Evolutionary conservation across 2,329 filamentous ascomycete genomes (phyloP).

Genomic region (Trichophyton equinum): DNA sequence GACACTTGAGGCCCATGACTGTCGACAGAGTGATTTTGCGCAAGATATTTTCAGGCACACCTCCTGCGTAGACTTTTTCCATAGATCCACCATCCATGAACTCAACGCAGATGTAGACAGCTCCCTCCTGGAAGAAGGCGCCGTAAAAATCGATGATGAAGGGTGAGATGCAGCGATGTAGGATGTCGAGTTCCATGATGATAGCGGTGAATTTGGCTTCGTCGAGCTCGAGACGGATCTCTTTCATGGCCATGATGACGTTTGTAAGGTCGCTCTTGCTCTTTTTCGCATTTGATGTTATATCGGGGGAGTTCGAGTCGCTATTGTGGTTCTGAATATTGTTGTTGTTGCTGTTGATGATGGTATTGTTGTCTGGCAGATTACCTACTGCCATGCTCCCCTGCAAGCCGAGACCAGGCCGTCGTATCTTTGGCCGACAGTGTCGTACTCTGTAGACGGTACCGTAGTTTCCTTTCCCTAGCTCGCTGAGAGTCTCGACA

Average conservation of each 20-base stretch:
- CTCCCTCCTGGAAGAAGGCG: conserved; percentile 96
- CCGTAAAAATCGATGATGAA: conserved; percentile 99
- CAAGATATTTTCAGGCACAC: conserved; percentile 77
- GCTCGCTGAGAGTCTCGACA: conserved; percentile 80
- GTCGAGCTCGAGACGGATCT: conserved; percentile 88
- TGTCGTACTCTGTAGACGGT: conserved; percentile 96
- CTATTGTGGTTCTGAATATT: not conserved
- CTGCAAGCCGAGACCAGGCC: conserved; percentile 46
- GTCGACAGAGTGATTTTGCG: conserved; percentile 85
- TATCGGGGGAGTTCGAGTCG: not conserved
- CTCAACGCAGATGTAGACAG: conserved; percentile 98
- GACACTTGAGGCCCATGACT: conserved; percentile 74
- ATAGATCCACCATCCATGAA: conserved; percentile 98
- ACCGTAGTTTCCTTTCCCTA: conserved; percentile 96
- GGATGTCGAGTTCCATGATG: conserved; percentile 90
- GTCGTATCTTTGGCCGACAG: conserved; percentile 53
- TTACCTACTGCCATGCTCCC: conserved; percentile 30
- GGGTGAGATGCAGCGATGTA: conserved; percentile 87
- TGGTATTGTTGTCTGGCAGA: not conserved
- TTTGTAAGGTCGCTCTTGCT: conserved; percentile 37
- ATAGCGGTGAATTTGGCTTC: conserved; percentile 95
- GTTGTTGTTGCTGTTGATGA: not conserved
- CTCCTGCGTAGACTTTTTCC: conserved; percentile 85
- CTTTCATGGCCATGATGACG: conserved; percentile 97
- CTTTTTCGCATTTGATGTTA: not conserved